Percentiles rank a stretch among this genome's conserved stretches.
Conservation (phyloP, 495 filamentous ascomycete genomes). For the Penicillium macrosclerotiorum region DNA sequence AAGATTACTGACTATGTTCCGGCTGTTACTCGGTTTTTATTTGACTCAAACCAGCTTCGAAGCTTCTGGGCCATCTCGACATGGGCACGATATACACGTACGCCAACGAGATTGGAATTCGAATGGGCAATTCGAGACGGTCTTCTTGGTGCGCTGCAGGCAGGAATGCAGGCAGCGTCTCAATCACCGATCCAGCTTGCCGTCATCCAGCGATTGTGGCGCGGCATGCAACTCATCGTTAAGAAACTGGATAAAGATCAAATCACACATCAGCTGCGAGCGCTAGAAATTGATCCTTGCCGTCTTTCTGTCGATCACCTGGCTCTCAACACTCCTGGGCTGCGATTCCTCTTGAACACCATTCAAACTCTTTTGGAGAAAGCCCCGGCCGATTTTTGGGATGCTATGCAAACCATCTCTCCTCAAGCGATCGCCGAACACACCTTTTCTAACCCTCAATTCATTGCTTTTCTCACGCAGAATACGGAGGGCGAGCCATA, state of each 20-base stretch:
- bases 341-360: constrained; percentile 61
- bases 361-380: constrained; percentile 67
- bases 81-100: constrained; percentile 59
- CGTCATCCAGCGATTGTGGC: constrained; percentile 68
- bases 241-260: constrained; percentile 67
- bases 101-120: constrained; percentile 66
- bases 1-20: constrained; percentile 70
- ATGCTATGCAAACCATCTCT: constrained; percentile 74
- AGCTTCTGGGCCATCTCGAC: constrained; percentile 65
- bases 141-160: constrained; percentile 44
- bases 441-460: constrained; percentile 69
- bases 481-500: constrained; percentile 54
- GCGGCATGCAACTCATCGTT: constrained; percentile 67
- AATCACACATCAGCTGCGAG: constrained; percentile 73
- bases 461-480: constrained; percentile 56
- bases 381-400: constrained; percentile 79
- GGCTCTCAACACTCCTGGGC: constrained; percentile 53
- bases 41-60: constrained; percentile 59
- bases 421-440: constrained; percentile 72
- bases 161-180: constrained; percentile 44
- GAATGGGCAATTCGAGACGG: constrained; percentile 76
- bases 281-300: constrained; percentile 76
- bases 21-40: constrained; percentile 77
- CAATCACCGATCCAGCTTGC: constrained; percentile 47
- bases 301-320: constrained; percentile 75